Base-by-base conservation (phyloP, 371 early-diverging fungal species). In the Syncephalis plumigaleata region DNA sequence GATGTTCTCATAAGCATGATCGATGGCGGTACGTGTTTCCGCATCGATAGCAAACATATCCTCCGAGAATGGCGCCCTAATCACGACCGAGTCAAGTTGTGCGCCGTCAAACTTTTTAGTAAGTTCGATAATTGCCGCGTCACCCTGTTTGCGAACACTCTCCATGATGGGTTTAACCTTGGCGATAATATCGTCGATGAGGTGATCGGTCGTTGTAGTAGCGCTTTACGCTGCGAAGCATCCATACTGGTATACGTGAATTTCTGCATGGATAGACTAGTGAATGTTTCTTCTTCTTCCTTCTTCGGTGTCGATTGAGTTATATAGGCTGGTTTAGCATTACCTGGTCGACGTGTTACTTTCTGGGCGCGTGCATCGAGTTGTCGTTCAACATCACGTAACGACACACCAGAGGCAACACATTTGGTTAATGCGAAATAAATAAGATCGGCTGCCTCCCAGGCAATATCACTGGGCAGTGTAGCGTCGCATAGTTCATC, bases 391-490 rank as follows among this genome's bases (percentile, higher is more conserved):
- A 97, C 65, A 55, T 95, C 96, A 3, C 77, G 58, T 24, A 97
- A 65, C 2, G 69, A 64, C 2, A 92, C 91, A 31, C 90, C 93
- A 26, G 67, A 63, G 26, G 73, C 70, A 1, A 81, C 75, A 63
- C 91, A 90, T 56, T 87, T 91, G 46, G 75, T 79, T 43, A 97
- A 63, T 3, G 87, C 80, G 71, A 97, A 97, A 68, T 94, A 97
- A 46, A 97, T 73, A 48, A 95, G 63, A 58, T 97, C 98, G 20
- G 98, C 96, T 21, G 93, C 84, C 60, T 97, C 96, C 77, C 84
- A 88, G 3, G 93, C 90, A 53, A 93, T 76, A 2, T 94, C 87
- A 0, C 79, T 76, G 22, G 63, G 64, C 1, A 60, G 62, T 9
- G 55, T 66, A 23, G 98, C 94, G 22, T 84, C 77, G 49, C 88